Percentiles rank a stretch among this genome's conserved stretches.
Conservation (phyloP, 2,329 filamentous ascomycete genomes). For the Zymoseptoria ardabiliae region DNA sequence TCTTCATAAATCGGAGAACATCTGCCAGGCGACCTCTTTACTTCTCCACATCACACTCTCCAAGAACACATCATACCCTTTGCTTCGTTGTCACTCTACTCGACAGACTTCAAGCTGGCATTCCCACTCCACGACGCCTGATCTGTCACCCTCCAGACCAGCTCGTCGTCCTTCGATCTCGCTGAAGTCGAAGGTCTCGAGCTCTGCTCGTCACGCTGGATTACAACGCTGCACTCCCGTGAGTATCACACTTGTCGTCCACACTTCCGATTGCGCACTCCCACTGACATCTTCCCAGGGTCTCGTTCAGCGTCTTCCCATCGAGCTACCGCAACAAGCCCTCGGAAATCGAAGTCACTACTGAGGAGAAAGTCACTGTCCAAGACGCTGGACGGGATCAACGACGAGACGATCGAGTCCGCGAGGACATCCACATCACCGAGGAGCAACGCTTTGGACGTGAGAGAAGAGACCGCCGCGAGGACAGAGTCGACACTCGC, state of each 20-base stretch:
- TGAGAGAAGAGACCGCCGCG: conserved; percentile 41
- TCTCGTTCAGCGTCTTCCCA: conserved; percentile 99
- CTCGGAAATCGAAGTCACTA: conserved; percentile 61
- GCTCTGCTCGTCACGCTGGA: conserved; percentile 93
- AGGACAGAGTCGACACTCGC: conserved; percentile 22
- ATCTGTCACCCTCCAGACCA: conserved; percentile 7
- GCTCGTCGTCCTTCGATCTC: conserved; percentile 21
- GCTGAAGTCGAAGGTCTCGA: conserved; percentile 52
- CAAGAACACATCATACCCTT: background rate
- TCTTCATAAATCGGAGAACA: background rate
- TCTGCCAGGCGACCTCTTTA: background rate
- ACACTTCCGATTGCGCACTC: background rate
- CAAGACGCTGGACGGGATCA: conserved; percentile 92
- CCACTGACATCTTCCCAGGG: conserved; percentile 32
- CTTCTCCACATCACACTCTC: background rate
- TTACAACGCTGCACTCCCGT: conserved; percentile 97
- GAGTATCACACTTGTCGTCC: conserved; percentile 5
- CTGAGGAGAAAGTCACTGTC: conserved; percentile 81
- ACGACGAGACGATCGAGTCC: conserved; percentile 58
- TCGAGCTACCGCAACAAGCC: conserved; percentile 78
- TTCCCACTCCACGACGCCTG: background rate
- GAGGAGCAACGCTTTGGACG: conserved; percentile 67
- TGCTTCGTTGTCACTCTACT: conserved; percentile 3
- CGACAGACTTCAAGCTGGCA: conserved; percentile 1
- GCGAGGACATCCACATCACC: conserved; percentile 76